phyloP scores from a whole-genome alignment of 768 basidiomycete species.

The Infundibulicybe gibba region DNA sequence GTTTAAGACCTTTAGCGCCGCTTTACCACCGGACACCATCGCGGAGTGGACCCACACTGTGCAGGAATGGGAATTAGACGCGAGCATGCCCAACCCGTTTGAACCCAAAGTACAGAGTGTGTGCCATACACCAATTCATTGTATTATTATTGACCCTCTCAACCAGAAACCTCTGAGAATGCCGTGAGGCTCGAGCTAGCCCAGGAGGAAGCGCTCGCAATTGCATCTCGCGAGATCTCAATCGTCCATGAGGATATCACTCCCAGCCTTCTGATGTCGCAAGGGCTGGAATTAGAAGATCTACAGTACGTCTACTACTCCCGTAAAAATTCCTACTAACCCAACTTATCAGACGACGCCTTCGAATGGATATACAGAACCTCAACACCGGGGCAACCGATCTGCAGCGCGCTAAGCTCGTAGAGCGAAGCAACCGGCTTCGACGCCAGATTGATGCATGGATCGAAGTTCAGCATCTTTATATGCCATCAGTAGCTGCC shows the following conservation, averaged over 20 bases:
- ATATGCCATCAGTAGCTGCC: conserved; percentile 16
- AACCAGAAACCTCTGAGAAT: conserved; percentile 1
- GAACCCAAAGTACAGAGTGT: not conserved
- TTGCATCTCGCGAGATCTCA: not conserved
- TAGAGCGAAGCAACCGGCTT: conserved; percentile 17
- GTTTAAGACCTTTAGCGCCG: not conserved
- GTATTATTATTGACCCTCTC: not conserved
- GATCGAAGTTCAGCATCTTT: conserved; percentile 20
- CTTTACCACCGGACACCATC: not conserved
- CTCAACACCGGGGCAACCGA: conserved; percentile 19
- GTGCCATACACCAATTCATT: not conserved
- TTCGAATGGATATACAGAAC: conserved; percentile 7
- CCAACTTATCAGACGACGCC: conserved; percentile 9
- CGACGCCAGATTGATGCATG: conserved; percentile 21
- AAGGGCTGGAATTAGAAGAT: conserved; percentile 28
- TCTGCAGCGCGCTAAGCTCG: conserved; percentile 21
- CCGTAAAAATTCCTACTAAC: not conserved
- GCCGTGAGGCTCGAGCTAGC: conserved; percentile 7
- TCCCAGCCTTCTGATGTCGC: conserved; percentile 17
- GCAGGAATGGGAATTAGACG: not conserved
- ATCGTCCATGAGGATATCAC: conserved; percentile 7
- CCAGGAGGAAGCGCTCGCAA: conserved; percentile 4
- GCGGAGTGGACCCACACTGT: not conserved
- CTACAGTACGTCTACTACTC: conserved; percentile 20
- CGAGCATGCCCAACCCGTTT: not conserved